phyloP scores from a whole-genome alignment of 805 yeast species.

The Brettanomyces bruxellensis region DNA sequence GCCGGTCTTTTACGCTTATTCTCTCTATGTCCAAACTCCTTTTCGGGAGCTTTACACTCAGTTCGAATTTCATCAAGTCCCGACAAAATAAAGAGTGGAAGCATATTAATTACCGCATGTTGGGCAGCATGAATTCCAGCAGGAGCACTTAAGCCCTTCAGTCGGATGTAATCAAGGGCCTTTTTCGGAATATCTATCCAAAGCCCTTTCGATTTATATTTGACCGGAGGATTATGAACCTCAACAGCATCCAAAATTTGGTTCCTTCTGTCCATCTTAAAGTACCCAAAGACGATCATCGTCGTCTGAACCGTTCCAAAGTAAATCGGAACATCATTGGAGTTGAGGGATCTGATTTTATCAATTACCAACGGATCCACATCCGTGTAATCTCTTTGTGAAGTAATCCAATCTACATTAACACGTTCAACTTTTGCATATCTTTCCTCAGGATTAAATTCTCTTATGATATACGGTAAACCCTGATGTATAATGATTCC shows the following conservation, averaged over 20 bases:
- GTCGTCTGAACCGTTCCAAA: constrained; percentile 71
- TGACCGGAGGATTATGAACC: constrained; percentile 79
- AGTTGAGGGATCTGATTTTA: constrained; percentile 46
- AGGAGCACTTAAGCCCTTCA: constrained; percentile 59
- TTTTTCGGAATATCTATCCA: constrained; percentile 80
- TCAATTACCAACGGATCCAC: constrained; percentile 80
- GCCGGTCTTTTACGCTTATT: constrained; percentile 76
- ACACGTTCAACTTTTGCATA: constrained; percentile 83
- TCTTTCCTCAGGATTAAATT: constrained; percentile 68
- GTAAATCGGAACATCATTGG: constrained; percentile 48
- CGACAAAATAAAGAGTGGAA: constrained; percentile 66
- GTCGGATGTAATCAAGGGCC: constrained; percentile 50
- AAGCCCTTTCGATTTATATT: constrained; percentile 63
- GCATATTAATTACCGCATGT: constrained; percentile 74
- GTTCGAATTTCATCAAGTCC: constrained; percentile 71
- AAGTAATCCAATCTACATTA: constrained; percentile 89
- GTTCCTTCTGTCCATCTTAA: constrained; percentile 68
- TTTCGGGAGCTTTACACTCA: constrained; percentile 96
- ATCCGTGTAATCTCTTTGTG: constrained; percentile 87
- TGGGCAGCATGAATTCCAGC: constrained; percentile 97
- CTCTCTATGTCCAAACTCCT: constrained; percentile 78
- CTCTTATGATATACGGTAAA: constrained; percentile 74
- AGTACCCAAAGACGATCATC: constrained; percentile 82
- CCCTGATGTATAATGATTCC: constrained; percentile 95
- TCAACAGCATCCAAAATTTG: constrained; percentile 91